A percentile compares a stretch with the other conserved stretches of the same genome.
phyloP scores from a whole-genome alignment of 345 rosid genomes.

The Anastatica hierochuntica region DNA sequence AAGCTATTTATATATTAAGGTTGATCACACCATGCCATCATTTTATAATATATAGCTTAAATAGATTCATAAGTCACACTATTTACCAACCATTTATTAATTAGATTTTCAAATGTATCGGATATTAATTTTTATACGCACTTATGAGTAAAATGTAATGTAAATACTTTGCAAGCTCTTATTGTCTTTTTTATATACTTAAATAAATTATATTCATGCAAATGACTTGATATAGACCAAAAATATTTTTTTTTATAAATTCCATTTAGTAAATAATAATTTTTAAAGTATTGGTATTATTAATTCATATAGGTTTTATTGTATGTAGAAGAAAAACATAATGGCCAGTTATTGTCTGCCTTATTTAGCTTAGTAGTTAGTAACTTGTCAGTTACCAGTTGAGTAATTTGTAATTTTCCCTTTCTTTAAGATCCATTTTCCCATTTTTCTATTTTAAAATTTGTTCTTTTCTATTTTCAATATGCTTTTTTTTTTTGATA shows the following conservation, averaged over 20 bases:
- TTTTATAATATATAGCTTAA: not conserved
- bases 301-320: too few species aligned
- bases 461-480: not conserved
- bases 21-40: not conserved
- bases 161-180: too few species aligned
- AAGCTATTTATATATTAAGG: constrained; percentile 24
- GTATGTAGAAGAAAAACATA: not conserved
- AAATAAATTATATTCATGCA: too few species aligned
- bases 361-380: too few species aligned
- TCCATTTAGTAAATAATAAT: not conserved
- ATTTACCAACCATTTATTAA: too few species aligned
- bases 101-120: too few species aligned
- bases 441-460: not conserved
- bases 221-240: too few species aligned
- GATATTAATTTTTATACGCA: too few species aligned
- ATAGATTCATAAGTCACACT: not conserved
- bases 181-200: too few species aligned
- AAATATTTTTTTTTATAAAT: too few species aligned
- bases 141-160: too few species aligned
- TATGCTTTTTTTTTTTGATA: not conserved
- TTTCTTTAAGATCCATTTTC: constrained; percentile 3
- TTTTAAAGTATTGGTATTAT: not conserved
- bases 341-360: not conserved
- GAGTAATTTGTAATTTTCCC: constrained; percentile 16
- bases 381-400: constrained; percentile 11